phyloP scores from a whole-genome alignment of 495 filamentous ascomycete species.

The Amorphotheca resinae region DNA sequence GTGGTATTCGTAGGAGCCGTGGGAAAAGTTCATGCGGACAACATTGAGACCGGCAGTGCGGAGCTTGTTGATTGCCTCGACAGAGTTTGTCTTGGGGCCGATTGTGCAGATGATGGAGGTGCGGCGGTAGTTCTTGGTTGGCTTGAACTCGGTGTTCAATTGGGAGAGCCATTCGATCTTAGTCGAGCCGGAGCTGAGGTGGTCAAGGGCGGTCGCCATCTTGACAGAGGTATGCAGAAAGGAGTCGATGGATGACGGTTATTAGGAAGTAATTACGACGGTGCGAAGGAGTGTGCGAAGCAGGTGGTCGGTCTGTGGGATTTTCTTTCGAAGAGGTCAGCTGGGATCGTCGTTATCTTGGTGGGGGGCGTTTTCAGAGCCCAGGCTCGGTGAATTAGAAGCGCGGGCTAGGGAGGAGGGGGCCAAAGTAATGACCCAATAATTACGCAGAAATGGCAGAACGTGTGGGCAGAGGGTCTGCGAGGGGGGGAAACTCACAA shows the following conservation, averaged over 20 bases:
- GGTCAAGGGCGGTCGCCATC: conserved; percentile 64
- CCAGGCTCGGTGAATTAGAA: background rate
- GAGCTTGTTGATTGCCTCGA: conserved; percentile 88
- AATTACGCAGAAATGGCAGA: too few species aligned
- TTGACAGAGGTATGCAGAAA: conserved; percentile 12
- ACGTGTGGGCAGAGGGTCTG: too few species aligned
- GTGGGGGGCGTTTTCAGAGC: conserved; percentile 2
- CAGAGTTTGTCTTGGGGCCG: conserved; percentile 97
- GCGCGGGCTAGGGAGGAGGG: too few species aligned
- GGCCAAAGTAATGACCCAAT: too few species aligned
- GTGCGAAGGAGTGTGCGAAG: background rate
- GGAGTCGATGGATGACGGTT: background rate
- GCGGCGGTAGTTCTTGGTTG: conserved; percentile 77
- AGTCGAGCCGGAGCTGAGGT: conserved; percentile 62
- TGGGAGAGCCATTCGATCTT: conserved; percentile 87
- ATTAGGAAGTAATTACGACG: background rate
- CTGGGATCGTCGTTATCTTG: conserved; percentile 1
- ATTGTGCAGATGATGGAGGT: conserved; percentile 99
- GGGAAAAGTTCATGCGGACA: conserved; percentile 99
- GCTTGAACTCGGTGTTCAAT: conserved; percentile 63
- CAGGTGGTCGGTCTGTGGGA: background rate
- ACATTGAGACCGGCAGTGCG: conserved; percentile 86
- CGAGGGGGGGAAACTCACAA: background rate
- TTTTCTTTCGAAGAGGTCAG: background rate
- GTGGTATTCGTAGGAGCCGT: conserved; percentile 92